Evolutionary conservation across 2,329 filamentous ascomycete genomes (phyloP), one percentile per base, ranked within the genome.

Genomic region (Neodidymelliopsis sp.): DNA sequence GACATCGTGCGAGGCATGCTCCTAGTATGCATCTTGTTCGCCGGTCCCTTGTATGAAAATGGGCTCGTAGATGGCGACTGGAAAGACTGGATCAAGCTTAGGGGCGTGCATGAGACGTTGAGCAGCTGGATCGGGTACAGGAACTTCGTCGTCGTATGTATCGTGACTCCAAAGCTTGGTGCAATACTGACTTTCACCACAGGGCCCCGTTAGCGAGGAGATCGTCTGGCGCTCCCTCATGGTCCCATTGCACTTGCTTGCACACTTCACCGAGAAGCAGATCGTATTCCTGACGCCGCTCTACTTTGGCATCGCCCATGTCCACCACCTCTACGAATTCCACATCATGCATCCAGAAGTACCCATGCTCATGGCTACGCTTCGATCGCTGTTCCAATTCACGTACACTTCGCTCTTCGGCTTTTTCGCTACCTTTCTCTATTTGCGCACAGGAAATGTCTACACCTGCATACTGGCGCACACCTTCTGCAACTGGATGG

Each of bases 251-350:
- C 87, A 97, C 66, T 77, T 97, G 22, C 78, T 91, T 38, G 86
- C 91, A 15, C 39, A 79, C 81, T 31, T 73, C 53, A 69, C 73
- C 4, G 69, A 67, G 3, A 70, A 64, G 2, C 77, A 77, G 29
- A 91, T 90, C 57, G 83, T 96, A 65, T 91, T 96, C 74, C 76
- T 90, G 9, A 90, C 90, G 1, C 93, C 93, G 6, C 77, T 97
- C 9, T 87, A 96, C 71, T 97, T 97, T 69, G 93, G 93, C 40
- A 85, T 96, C 33, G 92, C 94, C 6, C 94, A 99, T 75, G 75
- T 96, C 36, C 93, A 99, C 74, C 94, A 99, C 75, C 91, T 96
- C 71, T 96, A 96, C 77, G 94, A 97, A 75, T 96, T 96, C 74
- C 83, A 88, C 47, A 79, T 96, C 48, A 90, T 88, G 1, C 85